phyloP scores from a whole-genome alignment of 75 land plant genomes.

The Ceratopteris richardii region DNA sequence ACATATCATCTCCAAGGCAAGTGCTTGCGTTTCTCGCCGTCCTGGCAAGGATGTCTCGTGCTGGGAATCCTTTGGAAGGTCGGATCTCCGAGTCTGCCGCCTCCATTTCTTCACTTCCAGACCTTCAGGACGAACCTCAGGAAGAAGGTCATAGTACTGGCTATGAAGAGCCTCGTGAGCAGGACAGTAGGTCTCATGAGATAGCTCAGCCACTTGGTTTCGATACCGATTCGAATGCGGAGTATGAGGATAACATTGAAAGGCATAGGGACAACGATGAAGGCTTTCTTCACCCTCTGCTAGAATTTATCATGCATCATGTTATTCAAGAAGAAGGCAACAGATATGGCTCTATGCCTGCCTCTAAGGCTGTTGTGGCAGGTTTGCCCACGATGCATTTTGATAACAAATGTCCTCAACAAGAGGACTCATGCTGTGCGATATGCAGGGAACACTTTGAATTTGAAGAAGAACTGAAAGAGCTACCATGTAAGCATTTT shows the following conservation, averaged over 20 bases:
- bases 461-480: constrained; percentile 34
- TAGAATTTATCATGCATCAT: constrained; percentile 9
- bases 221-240: no score
- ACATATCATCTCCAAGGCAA: neutral
- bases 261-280: neutral
- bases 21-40: neutral
- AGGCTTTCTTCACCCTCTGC: neutral
- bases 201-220: neutral
- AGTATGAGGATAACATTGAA: neutral
- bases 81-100: no score
- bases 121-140: no score
- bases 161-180: neutral
- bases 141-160: no score
- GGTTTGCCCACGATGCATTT: constrained; percentile 59
- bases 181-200: neutral
- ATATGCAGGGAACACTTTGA: constrained; percentile 54
- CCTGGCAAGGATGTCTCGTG: neutral
- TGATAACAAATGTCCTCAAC: neutral
- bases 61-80: no score
- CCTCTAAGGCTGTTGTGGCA: constrained; percentile 51
- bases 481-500: constrained; percentile 61
- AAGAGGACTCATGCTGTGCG: constrained; percentile 25
- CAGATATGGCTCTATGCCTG: constrained; percentile 72
- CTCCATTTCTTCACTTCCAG: no score
- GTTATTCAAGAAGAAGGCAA: constrained; percentile 32